Evolutionary conservation across 768 basidiomycete genomes (phyloP).

Genomic region (Hericium rajendrae): DNA sequence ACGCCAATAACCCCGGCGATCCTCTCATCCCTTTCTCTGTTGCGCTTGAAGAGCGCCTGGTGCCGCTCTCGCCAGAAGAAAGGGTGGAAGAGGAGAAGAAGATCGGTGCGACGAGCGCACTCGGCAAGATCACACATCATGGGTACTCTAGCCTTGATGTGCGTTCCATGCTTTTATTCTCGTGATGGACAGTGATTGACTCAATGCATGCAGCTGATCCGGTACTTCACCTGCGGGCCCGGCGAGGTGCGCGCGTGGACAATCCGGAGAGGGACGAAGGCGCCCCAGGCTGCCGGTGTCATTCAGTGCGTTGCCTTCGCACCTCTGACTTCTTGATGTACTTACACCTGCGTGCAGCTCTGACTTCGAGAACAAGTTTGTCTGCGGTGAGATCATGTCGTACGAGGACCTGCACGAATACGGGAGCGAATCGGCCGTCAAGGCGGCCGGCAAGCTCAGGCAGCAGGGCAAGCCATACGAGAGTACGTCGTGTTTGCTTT

Average conservation of each 20-base stretch:
- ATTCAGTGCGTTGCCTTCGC: slow-evolving; percentile 65
- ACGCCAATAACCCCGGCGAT: slow-evolving; percentile 92
- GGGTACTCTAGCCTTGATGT: slow-evolving; percentile 86
- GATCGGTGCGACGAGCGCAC: slow-evolving; percentile 60
- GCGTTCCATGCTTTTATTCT: slow-evolving; percentile 16
- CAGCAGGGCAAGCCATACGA: slow-evolving; percentile 98
- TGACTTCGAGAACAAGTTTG: slow-evolving; percentile 97
- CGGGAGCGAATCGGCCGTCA: slow-evolving; percentile 84
- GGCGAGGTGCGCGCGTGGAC: slow-evolving; percentile 99
- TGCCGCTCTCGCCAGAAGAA: slow-evolving; percentile 51
- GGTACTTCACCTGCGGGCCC: slow-evolving; percentile 96
- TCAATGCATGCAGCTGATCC: slow-evolving; percentile 53
- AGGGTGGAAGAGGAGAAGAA: slow-evolving; percentile 62
- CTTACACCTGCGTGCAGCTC: slow-evolving; percentile 37
- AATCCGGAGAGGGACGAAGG: slow-evolving; percentile 86
- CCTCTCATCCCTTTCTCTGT: slow-evolving; percentile 96
- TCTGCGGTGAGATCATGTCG: slow-evolving; percentile 95
- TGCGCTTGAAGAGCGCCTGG: slow-evolving; percentile 85
- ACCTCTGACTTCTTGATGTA: not conserved
- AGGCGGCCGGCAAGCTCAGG: slow-evolving; percentile 88
- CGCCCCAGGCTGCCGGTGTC: slow-evolving; percentile 95
- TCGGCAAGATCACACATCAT: slow-evolving; percentile 92
- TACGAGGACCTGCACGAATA: slow-evolving; percentile 86
- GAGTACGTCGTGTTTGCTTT: slow-evolving; percentile 39
- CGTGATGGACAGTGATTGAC: not conserved